Conservation (phyloP, 345 rosid genomes). For the Arabis alpina region DNA sequence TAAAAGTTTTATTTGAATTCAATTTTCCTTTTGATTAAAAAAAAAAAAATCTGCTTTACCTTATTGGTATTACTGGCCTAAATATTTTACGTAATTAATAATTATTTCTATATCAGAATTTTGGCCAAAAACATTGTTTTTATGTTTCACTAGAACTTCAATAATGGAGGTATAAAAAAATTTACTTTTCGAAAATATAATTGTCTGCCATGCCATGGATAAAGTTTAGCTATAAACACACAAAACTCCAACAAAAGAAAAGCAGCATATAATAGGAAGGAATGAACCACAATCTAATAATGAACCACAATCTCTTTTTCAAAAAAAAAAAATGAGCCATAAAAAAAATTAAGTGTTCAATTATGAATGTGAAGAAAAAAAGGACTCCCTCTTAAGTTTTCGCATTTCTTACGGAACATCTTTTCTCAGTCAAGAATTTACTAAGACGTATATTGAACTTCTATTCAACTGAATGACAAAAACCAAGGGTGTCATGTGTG, state of each 20-base stretch:
- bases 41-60: too few relatives aligned
- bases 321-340: not conserved
- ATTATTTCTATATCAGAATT: too few relatives aligned
- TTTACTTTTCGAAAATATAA: not conserved
- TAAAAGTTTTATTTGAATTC: too few relatives aligned
- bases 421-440: slow-evolving; percentile 4
- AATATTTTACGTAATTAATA: too few relatives aligned
- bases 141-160: slow-evolving; percentile 9
- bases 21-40: too few relatives aligned
- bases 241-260: slow-evolving; percentile 17
- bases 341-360: not conserved
- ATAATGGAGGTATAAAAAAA: slow-evolving; percentile 8
- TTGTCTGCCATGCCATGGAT: slow-evolving; percentile 25
- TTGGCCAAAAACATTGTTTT: not conserved
- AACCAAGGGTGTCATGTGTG: too few relatives aligned
- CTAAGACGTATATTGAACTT: not conserved
- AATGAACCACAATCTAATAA: not conserved
- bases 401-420: slow-evolving; percentile 19
- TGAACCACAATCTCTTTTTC: not conserved
- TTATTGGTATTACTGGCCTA: too few relatives aligned
- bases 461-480: not conserved
- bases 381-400: slow-evolving; percentile 6
- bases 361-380: slow-evolving; percentile 6
- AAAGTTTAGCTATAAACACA: slow-evolving; percentile 29
- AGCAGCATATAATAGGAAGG: slow-evolving; percentile 1